phyloP scores from a whole-genome alignment of 2,329 filamentous ascomycete species.

The Phialophora expanda region DNA sequence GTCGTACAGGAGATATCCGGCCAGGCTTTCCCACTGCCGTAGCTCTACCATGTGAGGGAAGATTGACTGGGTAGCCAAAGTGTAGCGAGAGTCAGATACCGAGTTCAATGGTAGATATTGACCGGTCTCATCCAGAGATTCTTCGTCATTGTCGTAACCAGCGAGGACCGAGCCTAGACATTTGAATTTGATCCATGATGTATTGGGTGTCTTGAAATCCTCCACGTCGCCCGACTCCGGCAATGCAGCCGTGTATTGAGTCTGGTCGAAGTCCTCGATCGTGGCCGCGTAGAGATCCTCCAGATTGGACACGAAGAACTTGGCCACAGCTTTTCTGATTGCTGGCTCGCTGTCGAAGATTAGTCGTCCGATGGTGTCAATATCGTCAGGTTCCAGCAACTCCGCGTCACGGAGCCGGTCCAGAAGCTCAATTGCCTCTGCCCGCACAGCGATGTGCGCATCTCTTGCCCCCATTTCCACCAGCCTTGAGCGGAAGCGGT shows the following conservation, averaged over 20 bases:
- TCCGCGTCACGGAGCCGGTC: constrained; percentile 82
- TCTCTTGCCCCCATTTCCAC: constrained; percentile 93
- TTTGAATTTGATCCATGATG: constrained; percentile 90
- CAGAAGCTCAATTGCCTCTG: constrained; percentile 78
- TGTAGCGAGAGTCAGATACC: constrained; percentile 73
- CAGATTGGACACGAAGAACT: constrained; percentile 88
- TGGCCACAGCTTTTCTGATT: constrained; percentile 85
- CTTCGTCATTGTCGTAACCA: constrained; percentile 73
- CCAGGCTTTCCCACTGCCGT: constrained; percentile 83
- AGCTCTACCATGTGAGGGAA: constrained; percentile 83
- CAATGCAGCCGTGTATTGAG: constrained; percentile 76
- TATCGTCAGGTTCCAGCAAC: constrained; percentile 86
- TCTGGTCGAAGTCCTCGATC: constrained; percentile 82
- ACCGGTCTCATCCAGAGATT: constrained; percentile 52
- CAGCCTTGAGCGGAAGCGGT: constrained; percentile 82
- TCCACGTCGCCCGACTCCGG: constrained; percentile 71
- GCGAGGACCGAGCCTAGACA: constrained; percentile 83
- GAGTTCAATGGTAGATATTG: constrained; percentile 46
- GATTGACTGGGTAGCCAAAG: constrained; percentile 81
- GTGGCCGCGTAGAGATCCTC: constrained; percentile 79
- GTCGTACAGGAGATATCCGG: constrained; percentile 90
- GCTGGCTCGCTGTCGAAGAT: constrained; percentile 86
- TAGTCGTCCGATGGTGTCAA: constrained; percentile 83
- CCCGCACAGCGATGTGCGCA: constrained; percentile 78
- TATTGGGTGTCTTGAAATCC: constrained; percentile 74